Conservation (phyloP, 495 filamentous ascomycete genomes). For the Xylaria grammica region DNA sequence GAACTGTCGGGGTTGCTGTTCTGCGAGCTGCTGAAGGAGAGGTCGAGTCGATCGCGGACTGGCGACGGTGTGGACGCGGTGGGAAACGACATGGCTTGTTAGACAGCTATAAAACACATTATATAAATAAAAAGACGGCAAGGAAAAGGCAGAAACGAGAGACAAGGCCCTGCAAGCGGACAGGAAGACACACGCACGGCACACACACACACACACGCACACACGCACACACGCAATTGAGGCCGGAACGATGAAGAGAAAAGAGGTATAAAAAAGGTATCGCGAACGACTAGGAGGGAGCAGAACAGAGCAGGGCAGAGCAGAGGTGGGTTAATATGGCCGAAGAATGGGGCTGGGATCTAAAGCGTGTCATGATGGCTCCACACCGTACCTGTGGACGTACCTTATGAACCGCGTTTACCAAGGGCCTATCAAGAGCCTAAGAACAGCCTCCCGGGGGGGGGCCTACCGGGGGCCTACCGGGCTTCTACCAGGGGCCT, state of each 20-base stretch:
- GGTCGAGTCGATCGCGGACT: constrained; percentile 29
- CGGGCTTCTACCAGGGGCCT: constrained; percentile 24
- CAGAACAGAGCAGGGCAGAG: neutral
- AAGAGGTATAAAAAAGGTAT: too few relatives aligned
- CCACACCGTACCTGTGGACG: constrained; percentile 17
- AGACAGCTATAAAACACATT: constrained; percentile 31
- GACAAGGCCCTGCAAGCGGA: constrained; percentile 27
- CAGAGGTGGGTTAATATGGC: constrained; percentile 21
- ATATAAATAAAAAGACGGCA: constrained; percentile 25
- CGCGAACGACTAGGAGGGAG: constrained; percentile 8
- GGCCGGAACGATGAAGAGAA: neutral
- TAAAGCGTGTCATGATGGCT: constrained; percentile 25
- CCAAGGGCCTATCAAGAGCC: constrained; percentile 13
- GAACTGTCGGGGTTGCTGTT: constrained; percentile 36
- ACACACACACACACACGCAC: neutral
- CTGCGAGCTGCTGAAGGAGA: constrained; percentile 38
- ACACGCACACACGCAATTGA: neutral
- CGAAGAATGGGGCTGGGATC: constrained; percentile 21
- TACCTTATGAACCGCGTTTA: constrained; percentile 26
- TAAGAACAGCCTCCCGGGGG: too few relatives aligned
- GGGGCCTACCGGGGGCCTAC: constrained; percentile 27
- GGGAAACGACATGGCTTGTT: constrained; percentile 31
- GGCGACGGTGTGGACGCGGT: constrained; percentile 37
- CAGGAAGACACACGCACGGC: neutral
- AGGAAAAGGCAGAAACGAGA: constrained; percentile 33